Percentiles rank a stretch among this genome's conserved stretches.
phyloP scores from a whole-genome alignment of 2,329 filamentous ascomycete species.

The Aspergillus novofumigatus region DNA sequence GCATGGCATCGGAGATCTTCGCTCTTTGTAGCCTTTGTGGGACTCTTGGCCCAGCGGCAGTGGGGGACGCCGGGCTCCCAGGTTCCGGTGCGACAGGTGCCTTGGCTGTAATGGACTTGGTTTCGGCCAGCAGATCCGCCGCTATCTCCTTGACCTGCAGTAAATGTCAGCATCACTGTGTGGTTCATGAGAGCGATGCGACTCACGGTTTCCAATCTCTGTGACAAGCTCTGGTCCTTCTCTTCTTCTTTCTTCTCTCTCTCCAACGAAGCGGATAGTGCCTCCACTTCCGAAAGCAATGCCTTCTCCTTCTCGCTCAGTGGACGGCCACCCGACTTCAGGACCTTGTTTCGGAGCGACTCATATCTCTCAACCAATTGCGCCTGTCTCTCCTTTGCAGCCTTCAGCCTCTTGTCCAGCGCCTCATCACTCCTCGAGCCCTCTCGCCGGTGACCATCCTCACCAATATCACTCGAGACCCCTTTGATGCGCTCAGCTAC shows the following conservation, averaged over 20 bases:
- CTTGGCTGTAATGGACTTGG: constrained; percentile 30
- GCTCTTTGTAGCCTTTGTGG: constrained; percentile 43
- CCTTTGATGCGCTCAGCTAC: constrained; percentile 44
- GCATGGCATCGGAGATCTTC: constrained; percentile 46
- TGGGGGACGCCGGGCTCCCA: constrained; percentile 27
- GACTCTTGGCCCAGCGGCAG: constrained; percentile 28
- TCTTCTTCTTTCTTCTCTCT: constrained; percentile 18
- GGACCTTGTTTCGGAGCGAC: constrained; percentile 40
- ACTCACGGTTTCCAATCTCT: constrained; percentile 40
- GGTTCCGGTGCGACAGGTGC: constrained; percentile 23
- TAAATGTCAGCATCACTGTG: constrained; percentile 10
- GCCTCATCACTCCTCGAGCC: constrained; percentile 29
- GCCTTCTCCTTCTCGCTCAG: constrained; percentile 44
- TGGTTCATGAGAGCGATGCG: not conserved
- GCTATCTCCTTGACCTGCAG: constrained; percentile 40
- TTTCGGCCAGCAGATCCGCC: constrained; percentile 33
- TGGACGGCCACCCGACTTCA: constrained; percentile 40
- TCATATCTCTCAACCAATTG: constrained; percentile 42
- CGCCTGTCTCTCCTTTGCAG: constrained; percentile 38
- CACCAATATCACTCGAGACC: constrained; percentile 36
- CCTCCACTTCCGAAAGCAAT: constrained; percentile 43
- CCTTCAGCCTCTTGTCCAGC: constrained; percentile 38
- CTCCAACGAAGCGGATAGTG: constrained; percentile 35
- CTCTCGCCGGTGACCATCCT: constrained; percentile 32
- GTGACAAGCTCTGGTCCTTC: constrained; percentile 23